Evolutionary conservation across 1,139 yeast genomes (phyloP).

Genomic region (Suhomyces kunorum): DNA sequence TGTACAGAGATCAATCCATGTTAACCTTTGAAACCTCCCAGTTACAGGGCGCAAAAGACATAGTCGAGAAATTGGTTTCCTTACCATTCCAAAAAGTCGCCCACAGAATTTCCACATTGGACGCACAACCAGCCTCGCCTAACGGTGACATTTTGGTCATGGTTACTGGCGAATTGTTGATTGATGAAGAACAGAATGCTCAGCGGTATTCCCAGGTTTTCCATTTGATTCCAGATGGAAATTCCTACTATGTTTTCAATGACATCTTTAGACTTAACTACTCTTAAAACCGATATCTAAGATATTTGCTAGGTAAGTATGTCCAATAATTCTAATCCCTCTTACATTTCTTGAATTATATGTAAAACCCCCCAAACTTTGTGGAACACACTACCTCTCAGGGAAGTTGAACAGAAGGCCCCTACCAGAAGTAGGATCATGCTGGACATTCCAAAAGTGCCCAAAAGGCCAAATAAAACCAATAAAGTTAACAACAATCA

Average conservation of each 20-base stretch:
- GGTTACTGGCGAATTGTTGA: constrained; percentile 94
- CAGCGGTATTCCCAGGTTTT: constrained; percentile 97
- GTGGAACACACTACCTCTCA: neutral
- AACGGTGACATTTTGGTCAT: constrained; percentile 91
- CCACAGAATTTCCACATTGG: constrained; percentile 91
- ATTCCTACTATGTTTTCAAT: constrained; percentile 89
- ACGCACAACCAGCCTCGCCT: constrained; percentile 97
- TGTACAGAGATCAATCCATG: constrained; percentile 97
- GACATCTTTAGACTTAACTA: constrained; percentile 95
- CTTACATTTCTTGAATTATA: neutral
- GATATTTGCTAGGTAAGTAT: neutral
- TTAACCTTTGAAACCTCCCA: constrained; percentile 93
- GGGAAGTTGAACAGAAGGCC: neutral
- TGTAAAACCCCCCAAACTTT: neutral
- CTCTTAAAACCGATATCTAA: constrained; percentile 39
- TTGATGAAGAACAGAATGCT: constrained; percentile 92
- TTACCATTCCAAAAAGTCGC: constrained; percentile 91
- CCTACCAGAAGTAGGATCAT: neutral
- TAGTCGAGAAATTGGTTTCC: constrained; percentile 84
- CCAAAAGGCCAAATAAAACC: constrained; percentile 2
- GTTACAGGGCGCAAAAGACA: constrained; percentile 89
- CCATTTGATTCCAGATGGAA: constrained; percentile 92
- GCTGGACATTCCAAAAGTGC: constrained; percentile 1
- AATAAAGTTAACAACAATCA: neutral
- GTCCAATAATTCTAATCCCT: neutral